Conservation (phyloP, 352 stramenopile species). For the Globisporangium okanoganense region DNA sequence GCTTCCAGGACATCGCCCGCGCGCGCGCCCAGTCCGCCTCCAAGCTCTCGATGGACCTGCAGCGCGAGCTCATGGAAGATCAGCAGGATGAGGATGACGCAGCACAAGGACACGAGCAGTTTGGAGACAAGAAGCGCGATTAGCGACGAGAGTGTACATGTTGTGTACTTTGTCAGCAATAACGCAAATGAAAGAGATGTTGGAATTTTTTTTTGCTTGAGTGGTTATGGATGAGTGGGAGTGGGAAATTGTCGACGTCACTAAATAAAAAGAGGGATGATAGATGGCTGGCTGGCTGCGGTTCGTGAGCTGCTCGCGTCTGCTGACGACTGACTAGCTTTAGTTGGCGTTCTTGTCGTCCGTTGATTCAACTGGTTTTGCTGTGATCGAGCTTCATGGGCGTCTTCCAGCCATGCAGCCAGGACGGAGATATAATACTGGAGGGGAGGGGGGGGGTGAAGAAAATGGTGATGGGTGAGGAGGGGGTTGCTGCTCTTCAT, state of each 20-base stretch:
- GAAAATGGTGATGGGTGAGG: background rate
- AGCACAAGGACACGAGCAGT: conserved; percentile 14
- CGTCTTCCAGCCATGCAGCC: background rate
- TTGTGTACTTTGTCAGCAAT: background rate
- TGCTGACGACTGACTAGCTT: background rate
- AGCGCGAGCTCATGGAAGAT: conserved; percentile 18
- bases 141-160: background rate
- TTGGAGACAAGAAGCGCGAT: background rate
- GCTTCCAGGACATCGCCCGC: conserved; percentile 65
- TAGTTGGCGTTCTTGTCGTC: background rate
- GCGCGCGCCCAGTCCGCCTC: conserved; percentile 60
- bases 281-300: background rate
- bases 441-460: background rate
- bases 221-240: background rate
- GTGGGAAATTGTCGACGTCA: background rate
- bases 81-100: conserved; percentile 7
- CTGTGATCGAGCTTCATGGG: background rate
- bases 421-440: conserved; percentile 8
- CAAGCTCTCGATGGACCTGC: conserved; percentile 51
- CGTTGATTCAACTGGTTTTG: background rate
- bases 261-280: conserved; percentile 14
- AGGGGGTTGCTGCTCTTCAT: background rate
- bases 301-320: background rate
- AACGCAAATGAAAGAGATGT: background rate
- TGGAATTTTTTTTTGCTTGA: background rate